Evolutionary conservation across 371 early-diverging fungal species (phyloP).

Genomic region (Phascolomyces articulosus): DNA sequence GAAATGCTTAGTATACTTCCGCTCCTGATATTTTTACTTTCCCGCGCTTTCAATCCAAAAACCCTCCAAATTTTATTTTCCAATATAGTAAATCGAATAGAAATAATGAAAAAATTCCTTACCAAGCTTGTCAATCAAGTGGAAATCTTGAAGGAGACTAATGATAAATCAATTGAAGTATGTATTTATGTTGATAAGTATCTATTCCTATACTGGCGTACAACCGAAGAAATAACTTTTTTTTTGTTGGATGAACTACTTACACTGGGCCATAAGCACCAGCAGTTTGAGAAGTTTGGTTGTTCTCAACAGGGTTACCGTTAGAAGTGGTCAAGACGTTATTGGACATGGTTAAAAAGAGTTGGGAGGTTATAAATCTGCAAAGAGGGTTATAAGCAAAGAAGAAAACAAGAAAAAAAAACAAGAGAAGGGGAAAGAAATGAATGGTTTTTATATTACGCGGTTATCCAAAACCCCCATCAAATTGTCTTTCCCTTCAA

Average conservation of each 20-base stretch:
- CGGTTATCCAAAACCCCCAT: too few species aligned
- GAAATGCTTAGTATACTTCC: not conserved
- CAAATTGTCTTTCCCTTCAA: too few species aligned
- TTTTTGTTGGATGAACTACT: not conserved
- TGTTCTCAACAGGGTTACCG: constrained; percentile 70
- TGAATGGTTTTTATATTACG: not conserved
- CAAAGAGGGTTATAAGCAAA: not conserved
- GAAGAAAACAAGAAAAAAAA: not conserved
- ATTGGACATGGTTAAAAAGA: constrained; percentile 15
- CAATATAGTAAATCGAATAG: too few species aligned
- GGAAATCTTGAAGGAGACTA: constrained; percentile 69
- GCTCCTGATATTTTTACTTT: not conserved
- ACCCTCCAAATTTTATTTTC: too few species aligned
- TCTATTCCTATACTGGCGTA: too few species aligned
- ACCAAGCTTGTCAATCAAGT: constrained; percentile 76
- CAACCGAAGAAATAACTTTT: too few species aligned
- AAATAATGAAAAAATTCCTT: too few species aligned
- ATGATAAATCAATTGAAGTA: not conserved
- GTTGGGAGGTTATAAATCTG: constrained; percentile 1
- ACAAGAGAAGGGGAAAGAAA: too few species aligned
- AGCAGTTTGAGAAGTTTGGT: constrained; percentile 67
- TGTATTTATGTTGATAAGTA: too few species aligned
- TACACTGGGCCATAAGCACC: constrained; percentile 50
- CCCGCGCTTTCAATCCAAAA: too few species aligned
- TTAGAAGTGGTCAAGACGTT: constrained; percentile 45